These are phyloP conservation scores for Huntiella abstrusa DNA, from an alignment of 2,329 filamentous ascomycete genomes.

Conservation along the genomic window DNA sequence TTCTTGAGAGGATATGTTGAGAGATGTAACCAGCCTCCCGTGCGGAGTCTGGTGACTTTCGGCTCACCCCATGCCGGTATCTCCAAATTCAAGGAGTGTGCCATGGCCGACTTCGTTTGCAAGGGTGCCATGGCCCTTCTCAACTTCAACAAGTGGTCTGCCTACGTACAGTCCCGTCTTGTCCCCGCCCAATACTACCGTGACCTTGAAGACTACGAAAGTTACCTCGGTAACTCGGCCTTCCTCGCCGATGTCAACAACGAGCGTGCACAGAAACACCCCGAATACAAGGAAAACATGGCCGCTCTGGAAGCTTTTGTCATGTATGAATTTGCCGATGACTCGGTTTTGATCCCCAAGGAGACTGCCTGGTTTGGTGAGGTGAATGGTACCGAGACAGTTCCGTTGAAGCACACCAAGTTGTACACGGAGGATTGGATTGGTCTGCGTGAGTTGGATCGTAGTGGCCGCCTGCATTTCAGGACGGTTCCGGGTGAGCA, in stretches of 20 bases:
- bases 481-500: constrained; percentile 55
- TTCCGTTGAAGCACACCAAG: constrained; percentile 44
- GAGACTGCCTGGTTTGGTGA: constrained; percentile 84
- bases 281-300: constrained; percentile 53
- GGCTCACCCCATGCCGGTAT: constrained; percentile 91
- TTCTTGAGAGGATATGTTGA: constrained; percentile 86
- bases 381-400: constrained; percentile 52
- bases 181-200: constrained; percentile 95
- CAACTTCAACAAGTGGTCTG: constrained; percentile 60
- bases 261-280: constrained; percentile 59
- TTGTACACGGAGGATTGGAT: constrained; percentile 91
- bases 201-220: constrained; percentile 44
- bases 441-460: constrained; percentile 60
- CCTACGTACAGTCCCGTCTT: constrained; percentile 56
- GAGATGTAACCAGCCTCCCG: constrained; percentile 59
- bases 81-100: constrained; percentile 59
- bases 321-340: constrained; percentile 78
- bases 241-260: constrained; percentile 96
- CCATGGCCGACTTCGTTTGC: constrained; percentile 57
- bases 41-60: constrained; percentile 69
- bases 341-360: constrained; percentile 73
- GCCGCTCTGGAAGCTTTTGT: constrained; percentile 55
- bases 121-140: constrained; percentile 61
- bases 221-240: constrained; percentile 64
- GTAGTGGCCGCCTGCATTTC: constrained; percentile 63